phyloP scores from a whole-genome alignment of 305 asterid species.

The Fraxinus nigra region DNA sequence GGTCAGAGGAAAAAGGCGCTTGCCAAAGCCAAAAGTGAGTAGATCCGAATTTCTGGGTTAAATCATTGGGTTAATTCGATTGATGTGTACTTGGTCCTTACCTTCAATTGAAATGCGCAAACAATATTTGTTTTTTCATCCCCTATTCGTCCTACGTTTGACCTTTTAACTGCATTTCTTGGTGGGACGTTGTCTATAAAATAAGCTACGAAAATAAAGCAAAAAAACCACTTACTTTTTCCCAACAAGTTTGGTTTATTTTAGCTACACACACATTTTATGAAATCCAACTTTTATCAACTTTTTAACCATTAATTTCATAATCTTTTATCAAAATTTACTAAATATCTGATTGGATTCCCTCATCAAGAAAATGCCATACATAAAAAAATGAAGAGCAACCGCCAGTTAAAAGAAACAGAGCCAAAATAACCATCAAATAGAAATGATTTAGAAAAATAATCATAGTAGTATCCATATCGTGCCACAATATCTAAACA shows the following conservation, averaged over 20 bases:
- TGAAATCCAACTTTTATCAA: too few species aligned
- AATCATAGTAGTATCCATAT: background rate
- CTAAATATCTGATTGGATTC: background rate
- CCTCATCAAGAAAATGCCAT: background rate
- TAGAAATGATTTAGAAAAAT: background rate
- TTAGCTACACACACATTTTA: too few species aligned
- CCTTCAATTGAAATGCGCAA: background rate
- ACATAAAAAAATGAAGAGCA: background rate
- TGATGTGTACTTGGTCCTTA: background rate
- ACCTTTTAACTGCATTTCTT: background rate
- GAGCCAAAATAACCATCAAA: background rate
- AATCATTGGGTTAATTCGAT: background rate
- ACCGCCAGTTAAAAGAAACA: background rate
- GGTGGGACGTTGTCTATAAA: too few species aligned
- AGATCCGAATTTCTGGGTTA: conserved; percentile 3
- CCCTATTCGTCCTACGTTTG: background rate
- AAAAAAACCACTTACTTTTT: too few species aligned
- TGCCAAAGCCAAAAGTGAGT: conserved; percentile 58
- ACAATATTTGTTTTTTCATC: too few species aligned
- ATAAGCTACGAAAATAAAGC: too few species aligned
- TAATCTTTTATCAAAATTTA: too few species aligned
- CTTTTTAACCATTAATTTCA: too few species aligned
- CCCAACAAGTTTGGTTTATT: too few species aligned
- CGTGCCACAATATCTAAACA: background rate
- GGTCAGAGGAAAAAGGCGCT: conserved; percentile 84